Conservation (phyloP, 345 rosid species). For the Boechera retrofracta region DNA sequence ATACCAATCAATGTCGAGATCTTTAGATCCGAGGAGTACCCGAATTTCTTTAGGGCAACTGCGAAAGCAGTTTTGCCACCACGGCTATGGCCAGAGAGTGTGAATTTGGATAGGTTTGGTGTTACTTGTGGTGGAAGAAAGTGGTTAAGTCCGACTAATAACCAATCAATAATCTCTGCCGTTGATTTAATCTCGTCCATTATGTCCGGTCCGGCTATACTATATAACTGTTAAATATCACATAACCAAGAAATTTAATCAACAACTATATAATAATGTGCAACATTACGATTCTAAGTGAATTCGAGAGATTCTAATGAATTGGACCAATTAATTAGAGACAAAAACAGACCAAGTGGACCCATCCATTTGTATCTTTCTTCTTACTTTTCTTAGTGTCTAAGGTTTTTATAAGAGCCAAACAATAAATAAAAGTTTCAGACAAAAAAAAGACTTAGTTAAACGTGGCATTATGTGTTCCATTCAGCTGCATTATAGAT, state of each 20-base stretch:
- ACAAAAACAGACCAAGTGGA: slow-evolving; percentile 38
- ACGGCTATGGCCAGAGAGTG: slow-evolving; percentile 83
- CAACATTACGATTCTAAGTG: background rate
- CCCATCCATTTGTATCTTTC: slow-evolving; percentile 31
- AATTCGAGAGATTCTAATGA: background rate
- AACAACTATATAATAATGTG: background rate
- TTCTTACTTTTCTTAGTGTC: slow-evolving; percentile 33
- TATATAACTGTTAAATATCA: slow-evolving; percentile 55
- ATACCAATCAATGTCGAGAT: slow-evolving; percentile 74
- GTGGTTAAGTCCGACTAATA: slow-evolving; percentile 50
- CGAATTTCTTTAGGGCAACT: slow-evolving; percentile 54
- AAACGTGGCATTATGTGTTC: slow-evolving; percentile 39
- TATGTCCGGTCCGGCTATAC: slow-evolving; percentile 72
- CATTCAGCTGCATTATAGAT: background rate
- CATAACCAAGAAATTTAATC: background rate
- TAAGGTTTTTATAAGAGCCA: slow-evolving; percentile 33
- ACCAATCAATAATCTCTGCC: slow-evolving; percentile 65
- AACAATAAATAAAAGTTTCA: slow-evolving; percentile 12
- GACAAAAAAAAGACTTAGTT: background rate
- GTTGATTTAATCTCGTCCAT: slow-evolving; percentile 66
- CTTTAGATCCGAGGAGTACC: slow-evolving; percentile 46
- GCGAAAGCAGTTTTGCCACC: slow-evolving; percentile 91
- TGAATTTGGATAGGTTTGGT: slow-evolving; percentile 66
- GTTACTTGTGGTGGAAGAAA: slow-evolving; percentile 60
- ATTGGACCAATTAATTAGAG: background rate